These are phyloP conservation scores for Botryotinia globosa DNA, from an alignment of 2,329 filamentous ascomycete species.

Conservation along the genomic window DNA sequence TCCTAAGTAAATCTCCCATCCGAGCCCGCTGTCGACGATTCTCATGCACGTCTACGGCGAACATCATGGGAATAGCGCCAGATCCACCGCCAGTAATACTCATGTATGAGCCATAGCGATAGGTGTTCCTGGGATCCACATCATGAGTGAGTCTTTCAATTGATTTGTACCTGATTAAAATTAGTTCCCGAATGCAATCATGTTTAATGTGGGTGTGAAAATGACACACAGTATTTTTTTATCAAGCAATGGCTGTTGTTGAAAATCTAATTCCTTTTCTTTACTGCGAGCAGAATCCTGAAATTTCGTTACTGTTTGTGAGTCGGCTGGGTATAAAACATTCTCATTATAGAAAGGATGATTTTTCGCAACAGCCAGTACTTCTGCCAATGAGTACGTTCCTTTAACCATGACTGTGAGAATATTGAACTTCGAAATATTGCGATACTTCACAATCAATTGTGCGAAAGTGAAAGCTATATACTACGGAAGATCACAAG, in stretches of 20 bases:
- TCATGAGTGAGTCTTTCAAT: conserved; percentile 9
- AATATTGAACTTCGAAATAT: not conserved
- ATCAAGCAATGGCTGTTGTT: not conserved
- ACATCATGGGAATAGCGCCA: conserved; percentile 6
- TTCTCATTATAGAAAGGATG: conserved; percentile 6
- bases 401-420: not conserved
- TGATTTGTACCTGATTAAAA: not conserved
- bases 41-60: conserved; percentile 5
- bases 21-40: conserved; percentile 12
- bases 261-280: not conserved
- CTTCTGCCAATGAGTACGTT: not conserved
- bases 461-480: not conserved
- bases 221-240: not conserved
- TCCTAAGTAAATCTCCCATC: not conserved
- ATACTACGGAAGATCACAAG: not conserved
- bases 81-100: conserved; percentile 8
- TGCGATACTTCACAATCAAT: not conserved
- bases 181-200: not conserved
- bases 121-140: not conserved
- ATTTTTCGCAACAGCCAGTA: not conserved
- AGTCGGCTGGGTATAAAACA: not conserved
- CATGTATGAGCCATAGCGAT: not conserved
- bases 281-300: not conserved
- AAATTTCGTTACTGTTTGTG: not conserved
- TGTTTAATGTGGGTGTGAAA: not conserved